These are phyloP conservation scores for Proliferodiscus dingleyae DNA, from an alignment of 2,329 filamentous ascomycete genomes.

Conservation along the genomic window DNA sequence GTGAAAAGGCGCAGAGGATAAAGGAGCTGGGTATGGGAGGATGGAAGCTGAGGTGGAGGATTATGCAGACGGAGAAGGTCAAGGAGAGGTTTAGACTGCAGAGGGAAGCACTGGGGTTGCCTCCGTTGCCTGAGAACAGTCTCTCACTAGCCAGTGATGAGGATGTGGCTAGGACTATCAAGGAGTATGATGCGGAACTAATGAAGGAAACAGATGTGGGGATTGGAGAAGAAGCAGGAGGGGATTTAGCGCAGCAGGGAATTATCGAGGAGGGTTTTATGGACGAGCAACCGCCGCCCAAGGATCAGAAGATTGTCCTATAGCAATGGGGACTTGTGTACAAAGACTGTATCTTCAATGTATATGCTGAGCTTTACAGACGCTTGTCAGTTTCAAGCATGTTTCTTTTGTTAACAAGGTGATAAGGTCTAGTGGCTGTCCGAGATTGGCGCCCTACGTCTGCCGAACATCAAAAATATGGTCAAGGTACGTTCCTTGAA, in stretches of 20 bases:
- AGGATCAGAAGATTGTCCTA: slow-evolving; percentile 21
- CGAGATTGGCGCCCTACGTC: too few relatives aligned
- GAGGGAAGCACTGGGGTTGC: slow-evolving; percentile 61
- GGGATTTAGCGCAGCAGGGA: slow-evolving; percentile 36
- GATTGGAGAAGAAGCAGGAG: slow-evolving; percentile 39
- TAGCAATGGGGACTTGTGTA: too few relatives aligned
- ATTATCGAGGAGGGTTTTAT: slow-evolving; percentile 34
- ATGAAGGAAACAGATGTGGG: slow-evolving; percentile 34
- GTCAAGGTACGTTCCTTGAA: too few relatives aligned
- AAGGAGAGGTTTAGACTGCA: slow-evolving; percentile 62
- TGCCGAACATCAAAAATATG: too few relatives aligned
- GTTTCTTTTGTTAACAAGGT: too few relatives aligned
- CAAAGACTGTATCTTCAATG: too few relatives aligned
- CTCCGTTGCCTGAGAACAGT: slow-evolving; percentile 40
- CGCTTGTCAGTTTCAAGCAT: too few relatives aligned
- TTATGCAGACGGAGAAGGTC: slow-evolving; percentile 74
- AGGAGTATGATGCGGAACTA: slow-evolving; percentile 41
- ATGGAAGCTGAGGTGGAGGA: slow-evolving; percentile 83
- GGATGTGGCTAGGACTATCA: slow-evolving; percentile 32
- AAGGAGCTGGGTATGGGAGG: slow-evolving; percentile 85
- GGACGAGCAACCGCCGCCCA: slow-evolving; percentile 33
- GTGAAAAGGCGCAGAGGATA: slow-evolving; percentile 70
- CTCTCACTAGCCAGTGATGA: slow-evolving; percentile 29
- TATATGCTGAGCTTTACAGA: too few relatives aligned
- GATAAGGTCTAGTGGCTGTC: too few relatives aligned